phyloP scores from a whole-genome alignment of 2,329 filamentous ascomycete species.

The Neurospora sp. region DNA sequence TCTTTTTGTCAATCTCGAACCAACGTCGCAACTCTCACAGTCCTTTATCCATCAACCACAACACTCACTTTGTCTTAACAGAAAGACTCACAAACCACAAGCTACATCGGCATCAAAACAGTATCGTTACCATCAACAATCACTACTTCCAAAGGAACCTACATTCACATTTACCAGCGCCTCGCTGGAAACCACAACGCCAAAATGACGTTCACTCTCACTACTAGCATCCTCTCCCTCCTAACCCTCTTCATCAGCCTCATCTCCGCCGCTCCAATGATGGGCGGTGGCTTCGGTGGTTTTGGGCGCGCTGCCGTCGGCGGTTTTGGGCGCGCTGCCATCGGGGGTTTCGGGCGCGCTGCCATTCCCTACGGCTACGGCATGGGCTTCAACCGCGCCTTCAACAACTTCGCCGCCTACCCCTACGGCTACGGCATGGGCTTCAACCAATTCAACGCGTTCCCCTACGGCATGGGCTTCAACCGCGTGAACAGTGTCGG shows the following conservation, averaged over 20 bases:
- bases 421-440: not conserved
- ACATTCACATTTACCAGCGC: not conserved
- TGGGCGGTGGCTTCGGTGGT: not conserved
- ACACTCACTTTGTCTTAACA: not conserved
- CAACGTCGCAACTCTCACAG: not conserved
- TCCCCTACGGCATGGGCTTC: not conserved
- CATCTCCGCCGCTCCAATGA: not conserved
- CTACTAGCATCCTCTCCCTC: not conserved
- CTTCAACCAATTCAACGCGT: not conserved
- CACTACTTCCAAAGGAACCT: not conserved
- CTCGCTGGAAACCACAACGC: not conserved
- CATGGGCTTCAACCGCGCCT: not conserved
- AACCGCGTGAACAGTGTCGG: not conserved
- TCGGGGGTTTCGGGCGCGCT: not conserved
- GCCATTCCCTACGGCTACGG: not conserved
- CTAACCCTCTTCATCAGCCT: not conserved
- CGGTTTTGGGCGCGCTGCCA: not conserved
- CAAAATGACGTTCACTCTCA: not conserved
- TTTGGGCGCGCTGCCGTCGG: not conserved
- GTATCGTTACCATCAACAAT: not conserved
- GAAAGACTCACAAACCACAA: not conserved
- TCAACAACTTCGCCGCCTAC: not conserved
- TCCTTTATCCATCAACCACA: not conserved
- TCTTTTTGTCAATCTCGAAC: not conserved
- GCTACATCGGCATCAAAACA: not conserved